Evolutionary conservation across 805 yeast genomes (phyloP).

Genomic region (Torulaspora indica): DNA sequence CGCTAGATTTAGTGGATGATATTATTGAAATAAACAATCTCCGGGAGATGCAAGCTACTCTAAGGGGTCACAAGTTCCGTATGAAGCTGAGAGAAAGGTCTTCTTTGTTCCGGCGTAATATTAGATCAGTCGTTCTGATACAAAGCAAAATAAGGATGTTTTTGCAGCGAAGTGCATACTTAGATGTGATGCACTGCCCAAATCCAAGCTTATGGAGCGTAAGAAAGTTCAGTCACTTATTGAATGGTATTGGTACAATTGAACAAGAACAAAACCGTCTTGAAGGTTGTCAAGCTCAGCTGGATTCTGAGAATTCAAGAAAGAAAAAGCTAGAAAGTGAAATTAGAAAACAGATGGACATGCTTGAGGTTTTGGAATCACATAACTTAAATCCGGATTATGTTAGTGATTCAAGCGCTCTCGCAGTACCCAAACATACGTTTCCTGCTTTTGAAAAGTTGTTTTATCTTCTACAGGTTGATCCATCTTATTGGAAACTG

Average conservation of each 20-base stretch:
- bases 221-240: constrained; percentile 65
- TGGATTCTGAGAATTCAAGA: constrained; percentile 61
- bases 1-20: constrained; percentile 49
- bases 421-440: constrained; percentile 16
- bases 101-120: constrained; percentile 50
- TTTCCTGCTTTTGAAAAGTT: constrained; percentile 57
- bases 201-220: constrained; percentile 79
- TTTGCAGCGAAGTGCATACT: constrained; percentile 67
- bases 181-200: constrained; percentile 57
- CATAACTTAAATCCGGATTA: constrained; percentile 60
- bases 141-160: constrained; percentile 71
- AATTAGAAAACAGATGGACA: constrained; percentile 71
- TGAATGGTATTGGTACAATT: constrained; percentile 69
- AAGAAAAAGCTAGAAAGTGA: constrained; percentile 71
- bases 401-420: constrained; percentile 10
- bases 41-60: constrained; percentile 47
- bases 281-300: constrained; percentile 60
- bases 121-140: constrained; percentile 58
- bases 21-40: constrained; percentile 45
- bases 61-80: constrained; percentile 48
- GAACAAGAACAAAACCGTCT: constrained; percentile 69
- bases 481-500: constrained; percentile 63
- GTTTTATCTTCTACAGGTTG: constrained; percentile 79
- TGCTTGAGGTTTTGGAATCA: constrained; percentile 69
- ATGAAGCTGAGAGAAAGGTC: constrained; percentile 32